Evolutionary conservation across 257 asterid genomes (phyloP), one percentile per base, ranked within the genome.

Genomic region (Sherardia arvensis): DNA sequence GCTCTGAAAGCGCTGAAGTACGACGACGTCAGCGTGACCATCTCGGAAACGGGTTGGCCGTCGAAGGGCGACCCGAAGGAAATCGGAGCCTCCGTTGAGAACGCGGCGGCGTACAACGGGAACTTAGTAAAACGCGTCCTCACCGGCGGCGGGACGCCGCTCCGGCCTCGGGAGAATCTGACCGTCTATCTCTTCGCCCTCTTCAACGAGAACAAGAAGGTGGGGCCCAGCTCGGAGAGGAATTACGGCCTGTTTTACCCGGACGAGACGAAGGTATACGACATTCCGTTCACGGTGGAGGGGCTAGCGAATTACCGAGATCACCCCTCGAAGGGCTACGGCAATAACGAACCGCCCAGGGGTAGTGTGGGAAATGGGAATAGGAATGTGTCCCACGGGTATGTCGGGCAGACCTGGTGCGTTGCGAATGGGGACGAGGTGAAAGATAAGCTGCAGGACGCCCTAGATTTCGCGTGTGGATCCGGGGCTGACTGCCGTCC

Each of bases 41-140:
- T 92, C 3, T 64, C 88, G 14, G 97, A 92, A 48, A 92, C 96
- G 22, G 99, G 99, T 12, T 92, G 99, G 97, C 99, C 99, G 12
- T 92, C 99, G 0, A 87, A 84, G 67, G 99, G 99, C 0, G 99
- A 92, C 57, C 33, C 68, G 3, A 81, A 61, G n/a, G 99, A 92
- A 65, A 14, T 77, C 66, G 99, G 99, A 4, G 97, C 99, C 1
- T 74, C 79, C 12, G 47, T 81, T 1, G 80, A 79, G 1, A 89
- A 92, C 58, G 96, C 97, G 49, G 96, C 99, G n/a, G 79, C 95
- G 2, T 92, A 87, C 77, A 90, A 87, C 72, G 96, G 95, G 0
- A 83, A 83, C 49, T 76, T 92, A 4, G 90, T 92, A 56, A 76
- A 79, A 0, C 77, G 99, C 0, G 72, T 92, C 0, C 90, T 92